Evolutionary conservation across 2,329 filamentous ascomycete genomes (phyloP), one percentile per base, ranked within the genome.

Genomic region (Verticillium isaacii): DNA sequence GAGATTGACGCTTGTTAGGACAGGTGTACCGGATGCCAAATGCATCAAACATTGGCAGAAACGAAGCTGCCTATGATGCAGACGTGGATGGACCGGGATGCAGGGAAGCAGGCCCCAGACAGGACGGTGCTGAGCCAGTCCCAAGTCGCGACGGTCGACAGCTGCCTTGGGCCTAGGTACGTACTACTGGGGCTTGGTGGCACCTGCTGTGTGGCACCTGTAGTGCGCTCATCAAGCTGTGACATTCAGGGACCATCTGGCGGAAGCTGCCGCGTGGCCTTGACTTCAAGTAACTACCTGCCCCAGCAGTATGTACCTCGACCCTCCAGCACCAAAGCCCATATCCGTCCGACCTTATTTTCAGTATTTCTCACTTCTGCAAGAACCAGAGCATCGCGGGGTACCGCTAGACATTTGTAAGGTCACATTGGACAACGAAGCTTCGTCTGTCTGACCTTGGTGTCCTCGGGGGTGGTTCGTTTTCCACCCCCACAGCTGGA

Each of bases 261-360:
- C 56, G 61, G 36, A 61, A 59, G 56, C 61, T 39, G 63, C 63
- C 61, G 61, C 63, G 61, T 63, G 63, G 61, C 63, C 63, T 61
- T 36, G 37, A 57, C 29, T 59, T 61, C 34, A 36, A 11, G 34
- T 36, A 36, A 9, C 34, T 25, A 14, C 34, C 25, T 29, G 29
- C 23, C 23, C 29, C 29, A 29, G 5, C 29, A 29, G 29, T 29
- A 29, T 36, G 34, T 36, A 36, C 34, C 34, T 36, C 34, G 9
- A 36, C 34, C 29, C 29, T 29, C 29, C 29, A 6, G 29, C 29
- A 29, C 29, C 29, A 29, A 29, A 29, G 3, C 5, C 29, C 5
- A 29, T 29, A 29, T 6, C 29, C 29, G 29, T 6, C 29, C 29
- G 29, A 29, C 29, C 34, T 9, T 36, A 5, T 4, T 14, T 14